A percentile compares a stretch with the other conserved stretches of the same genome.
Evolutionary conservation across 805 yeast genomes (phyloP).

Genomic region (Candida palmyrensis): DNA sequence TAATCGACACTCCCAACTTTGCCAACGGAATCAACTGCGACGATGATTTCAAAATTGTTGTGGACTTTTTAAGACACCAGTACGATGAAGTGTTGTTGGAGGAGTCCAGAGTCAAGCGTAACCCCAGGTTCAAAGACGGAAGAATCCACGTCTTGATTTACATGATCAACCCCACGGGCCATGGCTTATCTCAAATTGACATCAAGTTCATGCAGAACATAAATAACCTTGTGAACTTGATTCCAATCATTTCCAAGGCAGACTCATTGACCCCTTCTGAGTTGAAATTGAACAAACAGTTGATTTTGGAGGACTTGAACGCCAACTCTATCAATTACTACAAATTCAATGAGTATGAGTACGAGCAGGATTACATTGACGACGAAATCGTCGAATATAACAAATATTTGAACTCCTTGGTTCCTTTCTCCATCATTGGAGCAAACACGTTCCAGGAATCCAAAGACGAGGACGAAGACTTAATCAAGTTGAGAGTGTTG

Average conservation of each 20-base stretch:
- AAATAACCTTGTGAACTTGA: constrained; percentile 37
- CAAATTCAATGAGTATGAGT: constrained; percentile 62
- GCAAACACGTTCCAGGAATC: constrained; percentile 55
- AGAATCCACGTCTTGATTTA: constrained; percentile 61
- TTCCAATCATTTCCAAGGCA: constrained; percentile 41
- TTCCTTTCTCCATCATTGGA: constrained; percentile 68
- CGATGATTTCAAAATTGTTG: constrained; percentile 59
- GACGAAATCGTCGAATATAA: constrained; percentile 64
- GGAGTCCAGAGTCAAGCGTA: constrained; percentile 76
- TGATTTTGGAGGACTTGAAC: constrained; percentile 73
- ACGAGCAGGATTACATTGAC: constrained; percentile 45
- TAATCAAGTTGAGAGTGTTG: constrained; percentile 49
- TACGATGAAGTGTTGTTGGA: constrained; percentile 79
- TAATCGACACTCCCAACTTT: constrained; percentile 82
- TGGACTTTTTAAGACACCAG: constrained; percentile 77
- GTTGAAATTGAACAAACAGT: constrained; percentile 62
- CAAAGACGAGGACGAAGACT: constrained; percentile 28
- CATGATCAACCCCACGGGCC: constrained; percentile 42
- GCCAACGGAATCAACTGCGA: constrained; percentile 71
- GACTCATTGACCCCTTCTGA: constrained; percentile 38
- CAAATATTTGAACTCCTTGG: constrained; percentile 54
- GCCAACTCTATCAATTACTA: constrained; percentile 66
- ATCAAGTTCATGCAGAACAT: constrained; percentile 37
- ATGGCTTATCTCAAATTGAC: constrained; percentile 40
- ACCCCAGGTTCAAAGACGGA: constrained; percentile 81